Base-by-base conservation (phyloP, 1,284 basidiomycete genomes). In the Cryptococcus sp. region DNA sequence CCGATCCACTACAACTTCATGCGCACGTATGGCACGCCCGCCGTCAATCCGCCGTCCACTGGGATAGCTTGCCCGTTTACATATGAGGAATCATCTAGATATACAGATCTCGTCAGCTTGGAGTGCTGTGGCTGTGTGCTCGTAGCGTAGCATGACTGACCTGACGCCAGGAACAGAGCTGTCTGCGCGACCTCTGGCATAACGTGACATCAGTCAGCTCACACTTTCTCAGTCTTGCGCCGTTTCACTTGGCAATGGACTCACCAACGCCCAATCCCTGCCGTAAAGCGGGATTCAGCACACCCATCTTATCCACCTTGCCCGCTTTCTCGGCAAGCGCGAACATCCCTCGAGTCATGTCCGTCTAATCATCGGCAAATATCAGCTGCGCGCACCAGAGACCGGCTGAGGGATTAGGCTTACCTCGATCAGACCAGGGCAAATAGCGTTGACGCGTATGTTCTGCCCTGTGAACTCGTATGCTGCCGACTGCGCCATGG, bases 51-150 rank as follows among this genome's bases (percentile, higher is more conserved):
- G 10, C 93, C 94, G 70, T 94, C 93, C 25, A 94, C 88, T 0
- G 88, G 87, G 41, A 93, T 83, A 63, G 88, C 88, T 70, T 95
- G 89, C 13, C 91, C 94, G 71, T 95, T 97, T 57, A 97, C 86
- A 75, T 95, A 94, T 71, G 90, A 93, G 1, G 91, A 87, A 60
- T 93, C 91, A 69, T 93, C 92, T 90, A 64, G 5, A 49, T 53
- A 50, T 53, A 50, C 19, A 45, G 23, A 42, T 45, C 4, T 16
- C 44, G 20, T 56, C 41, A 48, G 55, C 54, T 31, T n/a, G 49
- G 27, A 16, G 7, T 47, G n/a, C 23, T 20, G 7, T 19, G 3
- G 10, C 3, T 5, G 4, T 11, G 16, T 47, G 22, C 16, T 53
- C 39, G 19, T 15, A 8, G 10, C 7, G 31, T 4, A 8, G 13